Evolutionary conservation across 345 rosid species (phyloP).

Genomic region (Eucalyptus curtisii): DNA sequence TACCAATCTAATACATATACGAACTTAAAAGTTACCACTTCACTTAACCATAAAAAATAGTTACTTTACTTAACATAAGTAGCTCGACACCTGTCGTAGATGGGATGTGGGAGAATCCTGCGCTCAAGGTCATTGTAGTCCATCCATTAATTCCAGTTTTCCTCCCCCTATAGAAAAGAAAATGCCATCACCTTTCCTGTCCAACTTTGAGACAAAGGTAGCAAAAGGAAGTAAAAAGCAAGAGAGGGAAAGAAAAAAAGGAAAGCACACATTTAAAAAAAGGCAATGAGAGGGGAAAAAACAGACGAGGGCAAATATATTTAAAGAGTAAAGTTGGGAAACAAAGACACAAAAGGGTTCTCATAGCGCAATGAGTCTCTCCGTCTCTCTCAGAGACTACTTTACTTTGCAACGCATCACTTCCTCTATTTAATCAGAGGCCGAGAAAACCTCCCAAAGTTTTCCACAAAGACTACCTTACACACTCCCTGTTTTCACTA

Average conservation of each 20-base stretch:
- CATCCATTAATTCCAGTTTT: not conserved
- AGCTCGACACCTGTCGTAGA: not conserved
- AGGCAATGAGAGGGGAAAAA: conserved; percentile 21
- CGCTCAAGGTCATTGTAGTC: not conserved
- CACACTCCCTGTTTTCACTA: conserved; percentile 1
- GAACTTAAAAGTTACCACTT: not conserved
- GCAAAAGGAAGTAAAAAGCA: conserved; percentile 41
- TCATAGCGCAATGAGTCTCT: not conserved
- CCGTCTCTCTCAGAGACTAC: not conserved
- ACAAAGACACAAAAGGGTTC: conserved; percentile 17
- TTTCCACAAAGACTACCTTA: conserved; percentile 34
- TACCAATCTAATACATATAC: not conserved
- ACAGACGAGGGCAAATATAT: not conserved
- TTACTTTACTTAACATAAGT: not conserved
- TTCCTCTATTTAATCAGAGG: not conserved
- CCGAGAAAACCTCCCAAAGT: conserved; percentile 7
- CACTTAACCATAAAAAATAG: not conserved
- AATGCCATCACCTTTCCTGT: conserved; percentile 35
- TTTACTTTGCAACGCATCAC: not conserved
- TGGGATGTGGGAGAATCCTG: not conserved
- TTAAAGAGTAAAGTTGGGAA: not conserved
- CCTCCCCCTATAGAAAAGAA: conserved; percentile 6
- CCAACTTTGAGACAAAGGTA: conserved; percentile 81
- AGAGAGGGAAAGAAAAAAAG: not conserved
- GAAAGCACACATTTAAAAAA: not conserved